Evolutionary conservation across 164 flowering plant genomes (phyloP).

Genomic region (Vitis amurensis): DNA sequence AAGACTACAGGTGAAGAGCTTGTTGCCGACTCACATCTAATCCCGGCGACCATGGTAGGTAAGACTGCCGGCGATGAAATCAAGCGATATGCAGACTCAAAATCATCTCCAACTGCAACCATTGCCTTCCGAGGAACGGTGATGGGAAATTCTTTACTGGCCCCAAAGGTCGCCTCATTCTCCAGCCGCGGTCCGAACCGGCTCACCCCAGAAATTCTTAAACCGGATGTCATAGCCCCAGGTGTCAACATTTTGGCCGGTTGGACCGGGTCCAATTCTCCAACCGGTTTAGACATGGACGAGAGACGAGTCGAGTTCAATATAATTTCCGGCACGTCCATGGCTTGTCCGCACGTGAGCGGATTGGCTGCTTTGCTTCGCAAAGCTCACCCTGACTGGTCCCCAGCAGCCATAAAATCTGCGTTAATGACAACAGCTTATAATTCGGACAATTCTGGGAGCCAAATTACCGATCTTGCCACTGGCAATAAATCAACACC

Average conservation of each 20-base stretch:
- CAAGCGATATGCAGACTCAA: constrained; percentile 36
- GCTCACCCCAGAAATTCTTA: constrained; percentile 72
- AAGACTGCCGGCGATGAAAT: constrained; percentile 53
- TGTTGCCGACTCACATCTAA: constrained; percentile 71
- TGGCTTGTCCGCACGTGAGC: constrained; percentile 95
- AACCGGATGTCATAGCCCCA: constrained; percentile 93
- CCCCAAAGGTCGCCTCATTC: constrained; percentile 85
- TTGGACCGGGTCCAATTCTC: constrained; percentile 72
- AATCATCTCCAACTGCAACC: constrained; percentile 53
- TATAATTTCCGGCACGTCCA: constrained; percentile 90
- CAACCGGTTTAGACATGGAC: constrained; percentile 75
- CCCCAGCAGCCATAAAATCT: constrained; percentile 84
- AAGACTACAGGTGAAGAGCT: constrained; percentile 73
- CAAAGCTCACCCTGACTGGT: constrained; percentile 68
- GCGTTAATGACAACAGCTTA: constrained; percentile 89
- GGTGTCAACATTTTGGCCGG: constrained; percentile 90
- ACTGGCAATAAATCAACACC: constrained; percentile 66
- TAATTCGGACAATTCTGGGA: constrained; percentile 55
- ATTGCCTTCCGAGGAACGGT: constrained; percentile 74
- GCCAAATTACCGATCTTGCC: constrained; percentile 59
- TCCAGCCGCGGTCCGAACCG: constrained; percentile 89
- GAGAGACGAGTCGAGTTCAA: constrained; percentile 79
- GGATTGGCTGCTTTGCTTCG: constrained; percentile 89
- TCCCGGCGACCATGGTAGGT: constrained; percentile 83
- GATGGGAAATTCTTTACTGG: constrained; percentile 52